A percentile compares a stretch with the other conserved stretches of the same genome.
These are phyloP conservation scores for Filosporella fistucella DNA, from an alignment of 495 filamentous ascomycete species.

Conservation along the genomic window DNA sequence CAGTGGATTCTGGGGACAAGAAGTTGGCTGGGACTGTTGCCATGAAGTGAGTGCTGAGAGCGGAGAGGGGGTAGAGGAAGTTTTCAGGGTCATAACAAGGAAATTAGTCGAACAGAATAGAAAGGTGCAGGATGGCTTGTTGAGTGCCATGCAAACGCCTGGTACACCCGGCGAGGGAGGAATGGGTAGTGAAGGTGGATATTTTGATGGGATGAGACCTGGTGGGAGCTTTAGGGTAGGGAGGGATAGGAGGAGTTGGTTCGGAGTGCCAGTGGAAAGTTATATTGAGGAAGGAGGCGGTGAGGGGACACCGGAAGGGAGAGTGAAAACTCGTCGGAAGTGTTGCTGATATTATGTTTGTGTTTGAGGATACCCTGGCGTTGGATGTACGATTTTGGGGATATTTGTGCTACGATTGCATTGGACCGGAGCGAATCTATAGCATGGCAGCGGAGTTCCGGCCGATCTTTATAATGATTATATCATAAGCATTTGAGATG, in stretches of 20 bases:
- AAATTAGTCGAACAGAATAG: constrained; percentile 92
- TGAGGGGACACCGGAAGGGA: constrained; percentile 23
- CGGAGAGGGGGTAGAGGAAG: constrained; percentile 95
- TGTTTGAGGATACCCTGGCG: constrained; percentile 16
- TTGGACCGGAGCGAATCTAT: no score
- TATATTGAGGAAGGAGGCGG: constrained; percentile 28
- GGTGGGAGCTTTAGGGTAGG: constrained; percentile 59
- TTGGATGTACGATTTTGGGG: constrained; percentile 10
- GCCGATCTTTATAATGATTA: neutral
- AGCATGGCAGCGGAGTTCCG: no score
- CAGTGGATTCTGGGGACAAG: constrained; percentile 85
- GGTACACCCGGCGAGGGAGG: constrained; percentile 10
- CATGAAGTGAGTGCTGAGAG: constrained; percentile 94
- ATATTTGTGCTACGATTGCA: no score
- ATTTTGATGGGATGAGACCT: constrained; percentile 37
- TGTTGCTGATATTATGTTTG: constrained; percentile 38
- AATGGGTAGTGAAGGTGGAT: constrained; percentile 25
- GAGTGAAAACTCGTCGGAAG: constrained; percentile 34
- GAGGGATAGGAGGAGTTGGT: constrained; percentile 58
- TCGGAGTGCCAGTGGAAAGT: constrained; percentile 48
- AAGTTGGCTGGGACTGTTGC: constrained; percentile 92
- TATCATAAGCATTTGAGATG: neutral
- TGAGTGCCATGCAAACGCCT: constrained; percentile 22
- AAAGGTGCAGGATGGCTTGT: constrained; percentile 50
- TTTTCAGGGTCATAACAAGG: constrained; percentile 89